Base-by-base conservation (phyloP, 2,329 filamentous ascomycete genomes). In the Chaetomiaceae sp. region DNA sequence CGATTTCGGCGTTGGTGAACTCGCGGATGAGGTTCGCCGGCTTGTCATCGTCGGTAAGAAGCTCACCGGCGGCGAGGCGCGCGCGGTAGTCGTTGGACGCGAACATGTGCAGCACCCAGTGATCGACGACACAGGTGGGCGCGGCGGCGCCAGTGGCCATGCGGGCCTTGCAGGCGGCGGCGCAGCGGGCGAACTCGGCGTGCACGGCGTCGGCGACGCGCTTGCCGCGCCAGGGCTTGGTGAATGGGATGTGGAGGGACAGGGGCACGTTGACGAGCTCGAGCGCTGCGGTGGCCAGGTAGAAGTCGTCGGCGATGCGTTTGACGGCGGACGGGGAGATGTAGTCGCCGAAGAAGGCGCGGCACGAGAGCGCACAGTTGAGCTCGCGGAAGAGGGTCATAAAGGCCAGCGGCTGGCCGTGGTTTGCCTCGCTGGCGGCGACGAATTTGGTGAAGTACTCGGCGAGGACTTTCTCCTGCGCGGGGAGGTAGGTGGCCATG, bases 211-310 rank as follows among this genome's bases (percentile, higher is more conserved):
- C 88, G 48, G 91, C 83, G 24, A 89, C 88, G 72, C 90, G 93
- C 78, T 96, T 95, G 59, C 91, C 93, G 62, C 95, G 94, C 89
- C 89, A 97, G 4, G 89, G 89, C 74, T 89, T 91, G 64, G 90
- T 96, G 74, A 80, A 97, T 30, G 91, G 91, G 33, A 97, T 69
- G 64, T 97, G 96, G 69, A 97, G 86, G 49, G n/a, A n/a, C n/a
- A n/a, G n/a, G n/a, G 93, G 91, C 74, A 97, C 95, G 74, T 97
- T 97, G 74, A 98, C 93, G 38, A 97, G 79, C 68, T 98, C 93
- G 57, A 97, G 79, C 18, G 93, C 93, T 48, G 86, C 91, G 11
- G 93, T 97, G 64, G 97, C 95, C 55, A 91, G 79, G 69, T 95
- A 97, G 72, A 95, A 98, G 69, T 97, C 90, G 67, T 95, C 86